Conservation (phyloP, 2,329 filamentous ascomycete species). For the Arthrobotrys entomopaga region DNA sequence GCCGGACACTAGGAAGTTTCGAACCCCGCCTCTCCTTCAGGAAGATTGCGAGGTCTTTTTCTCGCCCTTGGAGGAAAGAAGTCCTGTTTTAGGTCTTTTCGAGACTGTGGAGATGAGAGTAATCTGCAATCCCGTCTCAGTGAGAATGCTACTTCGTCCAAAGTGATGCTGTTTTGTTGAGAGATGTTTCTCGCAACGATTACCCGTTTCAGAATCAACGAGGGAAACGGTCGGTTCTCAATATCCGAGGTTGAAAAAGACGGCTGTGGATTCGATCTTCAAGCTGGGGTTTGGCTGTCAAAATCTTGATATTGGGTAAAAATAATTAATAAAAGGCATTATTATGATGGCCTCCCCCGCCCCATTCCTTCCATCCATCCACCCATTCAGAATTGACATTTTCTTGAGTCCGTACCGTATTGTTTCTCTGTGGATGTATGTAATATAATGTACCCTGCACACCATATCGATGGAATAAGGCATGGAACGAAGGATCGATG, state of each 20-base stretch:
- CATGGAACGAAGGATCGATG: conserved; percentile 10
- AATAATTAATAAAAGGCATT: neutral
- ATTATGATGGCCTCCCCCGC: neutral
- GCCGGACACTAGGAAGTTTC: conserved; percentile 51
- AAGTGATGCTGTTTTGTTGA: conserved; percentile 8
- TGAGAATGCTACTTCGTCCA: neutral
- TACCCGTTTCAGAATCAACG: conserved; percentile 15
- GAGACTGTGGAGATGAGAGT: neutral
- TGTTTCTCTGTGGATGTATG: neutral
- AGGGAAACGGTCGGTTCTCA: neutral
- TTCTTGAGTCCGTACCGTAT: neutral
- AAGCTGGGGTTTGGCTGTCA: conserved; percentile 15
- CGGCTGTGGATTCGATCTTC: neutral
- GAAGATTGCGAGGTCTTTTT: conserved; percentile 1
- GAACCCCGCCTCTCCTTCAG: conserved; percentile 35
- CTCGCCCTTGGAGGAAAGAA: neutral
- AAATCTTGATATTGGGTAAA: conserved; percentile 20
- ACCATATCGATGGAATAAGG: conserved; percentile 6
- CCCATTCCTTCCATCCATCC: neutral
- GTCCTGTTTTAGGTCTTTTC: neutral
- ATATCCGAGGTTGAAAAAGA: conserved; percentile 51
- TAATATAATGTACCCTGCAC: neutral
- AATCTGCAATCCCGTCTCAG: neutral
- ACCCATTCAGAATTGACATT: too few relatives aligned
- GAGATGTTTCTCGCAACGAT: conserved; percentile 35